These are phyloP conservation scores for Microthlaspi erraticum DNA, from an alignment of 345 rosid genomes.

Conservation along the genomic window DNA sequence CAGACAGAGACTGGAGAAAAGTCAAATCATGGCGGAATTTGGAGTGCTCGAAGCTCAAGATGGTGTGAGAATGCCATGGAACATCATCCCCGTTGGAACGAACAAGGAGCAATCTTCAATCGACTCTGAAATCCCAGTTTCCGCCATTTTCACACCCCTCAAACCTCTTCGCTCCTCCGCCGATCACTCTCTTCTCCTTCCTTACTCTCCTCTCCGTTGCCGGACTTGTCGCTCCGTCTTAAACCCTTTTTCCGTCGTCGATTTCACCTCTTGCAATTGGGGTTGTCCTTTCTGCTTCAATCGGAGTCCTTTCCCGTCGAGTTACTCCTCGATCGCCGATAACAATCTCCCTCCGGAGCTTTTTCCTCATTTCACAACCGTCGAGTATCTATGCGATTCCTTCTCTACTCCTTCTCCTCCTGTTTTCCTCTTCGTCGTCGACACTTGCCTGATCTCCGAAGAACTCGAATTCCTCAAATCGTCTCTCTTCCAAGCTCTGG, in stretches of 20 bases:
- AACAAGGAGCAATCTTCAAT: constrained; percentile 58
- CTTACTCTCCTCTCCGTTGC: constrained; percentile 92
- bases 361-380: constrained; percentile 80
- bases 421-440: constrained; percentile 79
- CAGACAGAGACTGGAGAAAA: not conserved
- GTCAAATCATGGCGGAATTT: constrained; percentile 61
- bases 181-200: constrained; percentile 60
- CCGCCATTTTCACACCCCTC: constrained; percentile 83
- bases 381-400: constrained; percentile 67
- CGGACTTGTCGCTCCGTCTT: constrained; percentile 86
- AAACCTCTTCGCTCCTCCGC: constrained; percentile 53
- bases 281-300: constrained; percentile 93
- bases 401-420: constrained; percentile 59
- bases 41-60: constrained; percentile 74
- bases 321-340: constrained; percentile 76
- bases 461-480: constrained; percentile 83
- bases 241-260: constrained; percentile 81
- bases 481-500: constrained; percentile 76
- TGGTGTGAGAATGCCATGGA: constrained; percentile 86
- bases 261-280: constrained; percentile 84
- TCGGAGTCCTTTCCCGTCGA: constrained; percentile 83
- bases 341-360: constrained; percentile 92
- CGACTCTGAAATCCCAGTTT: constrained; percentile 79
- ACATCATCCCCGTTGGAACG: constrained; percentile 72
- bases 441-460: constrained; percentile 85